phyloP scores from a whole-genome alignment of 805 yeast species.

The Saturnispora serradocipensis region DNA sequence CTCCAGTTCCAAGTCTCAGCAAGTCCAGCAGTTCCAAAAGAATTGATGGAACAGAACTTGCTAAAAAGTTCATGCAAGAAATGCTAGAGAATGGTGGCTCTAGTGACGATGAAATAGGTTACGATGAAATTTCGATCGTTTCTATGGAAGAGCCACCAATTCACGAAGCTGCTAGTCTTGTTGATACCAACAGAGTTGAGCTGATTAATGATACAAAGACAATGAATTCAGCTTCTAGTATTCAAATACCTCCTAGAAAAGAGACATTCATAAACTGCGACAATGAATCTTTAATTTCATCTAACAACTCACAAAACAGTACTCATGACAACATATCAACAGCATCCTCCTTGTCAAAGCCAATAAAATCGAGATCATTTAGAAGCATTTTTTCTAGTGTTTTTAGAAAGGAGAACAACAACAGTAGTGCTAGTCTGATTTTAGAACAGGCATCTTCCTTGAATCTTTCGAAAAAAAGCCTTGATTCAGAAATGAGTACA shows the following conservation, averaged over 20 bases:
- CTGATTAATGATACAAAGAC: neutral
- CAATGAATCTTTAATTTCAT: neutral
- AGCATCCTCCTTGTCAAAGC: neutral
- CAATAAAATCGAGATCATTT: constrained; percentile 20
- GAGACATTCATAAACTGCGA: neutral
- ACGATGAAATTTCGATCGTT: constrained; percentile 5
- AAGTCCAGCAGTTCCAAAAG: neutral
- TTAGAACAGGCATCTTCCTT: constrained; percentile 3
- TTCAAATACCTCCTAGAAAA: neutral
- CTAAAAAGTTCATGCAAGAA: constrained; percentile 5
- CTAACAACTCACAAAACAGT: neutral
- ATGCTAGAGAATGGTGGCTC: constrained; percentile 6
- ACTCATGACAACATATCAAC: neutral
- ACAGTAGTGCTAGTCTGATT: constrained; percentile 4
- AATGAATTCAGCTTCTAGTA: neutral
- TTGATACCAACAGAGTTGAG: neutral
- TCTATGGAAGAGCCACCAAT: constrained; percentile 1
- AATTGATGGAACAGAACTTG: constrained; percentile 1
- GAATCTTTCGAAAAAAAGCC: neutral
- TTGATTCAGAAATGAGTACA: neutral
- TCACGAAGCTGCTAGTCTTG: neutral
- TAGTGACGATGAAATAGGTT: constrained; percentile 8
- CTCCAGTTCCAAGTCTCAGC: neutral
- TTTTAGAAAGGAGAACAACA: constrained; percentile 1
- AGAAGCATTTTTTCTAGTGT: constrained; percentile 17